phyloP scores from a whole-genome alignment of 352 stramenopile genomes.

The Pythium monospermum region DNA sequence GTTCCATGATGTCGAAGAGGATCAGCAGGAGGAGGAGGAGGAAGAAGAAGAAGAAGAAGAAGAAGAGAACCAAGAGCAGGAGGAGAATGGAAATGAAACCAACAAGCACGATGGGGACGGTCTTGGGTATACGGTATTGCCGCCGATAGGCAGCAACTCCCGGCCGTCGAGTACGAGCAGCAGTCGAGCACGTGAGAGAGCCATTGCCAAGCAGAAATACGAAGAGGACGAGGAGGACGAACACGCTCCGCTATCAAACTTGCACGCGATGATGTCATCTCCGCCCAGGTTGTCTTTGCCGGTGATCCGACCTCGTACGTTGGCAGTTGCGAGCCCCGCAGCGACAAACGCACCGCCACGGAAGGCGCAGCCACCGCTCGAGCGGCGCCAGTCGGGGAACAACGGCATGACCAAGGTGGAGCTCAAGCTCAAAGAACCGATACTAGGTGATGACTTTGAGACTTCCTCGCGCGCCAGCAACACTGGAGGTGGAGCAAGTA shows the following conservation, averaged over 20 bases:
- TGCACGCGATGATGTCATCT: conserved; percentile 13
- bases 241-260: conserved; percentile 3
- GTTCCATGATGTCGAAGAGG: conserved; percentile 9
- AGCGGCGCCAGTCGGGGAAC: conserved; percentile 3
- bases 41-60: conserved; percentile 16
- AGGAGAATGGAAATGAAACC: neutral
- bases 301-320: conserved; percentile 10
- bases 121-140: conserved; percentile 2
- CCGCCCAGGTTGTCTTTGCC: conserved; percentile 13
- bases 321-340: neutral
- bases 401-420: conserved; percentile 39
- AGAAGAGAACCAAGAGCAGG: conserved; percentile 2
- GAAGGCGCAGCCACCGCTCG: conserved; percentile 6
- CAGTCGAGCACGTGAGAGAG: too few species aligned
- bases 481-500: neutral
- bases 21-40: conserved; percentile 14
- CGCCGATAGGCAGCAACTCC: neutral
- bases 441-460: conserved; percentile 46
- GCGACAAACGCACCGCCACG: neutral
- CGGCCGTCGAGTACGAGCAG: neutral
- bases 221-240: conserved; percentile 12
- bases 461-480: too few species aligned
- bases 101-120: too few species aligned
- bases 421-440: conserved; percentile 54
- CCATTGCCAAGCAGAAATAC: conserved; percentile 10